Percentiles rank a stretch among this genome's conserved stretches.
These are phyloP conservation scores for Tetrapyrgos nigripes DNA, from an alignment of 1,284 basidiomycete species.

Conservation along the genomic window DNA sequence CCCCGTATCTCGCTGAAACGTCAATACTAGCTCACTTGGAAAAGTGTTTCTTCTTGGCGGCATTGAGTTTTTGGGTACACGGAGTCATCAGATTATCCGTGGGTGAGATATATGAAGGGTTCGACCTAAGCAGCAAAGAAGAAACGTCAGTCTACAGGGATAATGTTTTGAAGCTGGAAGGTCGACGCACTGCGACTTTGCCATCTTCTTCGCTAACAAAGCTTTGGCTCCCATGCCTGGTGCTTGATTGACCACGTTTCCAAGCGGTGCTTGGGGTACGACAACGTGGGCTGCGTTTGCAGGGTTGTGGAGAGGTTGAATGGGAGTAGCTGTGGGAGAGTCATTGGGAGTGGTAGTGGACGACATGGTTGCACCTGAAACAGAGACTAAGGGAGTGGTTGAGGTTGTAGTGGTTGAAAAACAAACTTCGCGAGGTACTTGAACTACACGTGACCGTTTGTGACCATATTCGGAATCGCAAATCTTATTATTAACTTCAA, in stretches of 20 bases:
- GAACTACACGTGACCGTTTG: background rate
- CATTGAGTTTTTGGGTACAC: slow-evolving; percentile 86
- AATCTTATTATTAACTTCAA: slow-evolving; percentile 9
- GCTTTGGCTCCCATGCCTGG: slow-evolving; percentile 89
- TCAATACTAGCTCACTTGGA: slow-evolving; percentile 65
- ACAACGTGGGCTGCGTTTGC: slow-evolving; percentile 79
- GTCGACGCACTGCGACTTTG: slow-evolving; percentile 75
- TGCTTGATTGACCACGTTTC: slow-evolving; percentile 62
- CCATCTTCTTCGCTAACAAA: slow-evolving; percentile 87
- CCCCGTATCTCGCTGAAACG: slow-evolving; percentile 14
- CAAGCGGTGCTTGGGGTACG: slow-evolving; percentile 80
- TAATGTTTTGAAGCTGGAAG: background rate
- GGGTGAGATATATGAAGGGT: slow-evolving; percentile 82
- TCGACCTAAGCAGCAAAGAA: background rate
- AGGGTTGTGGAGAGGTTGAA: slow-evolving; percentile 87
- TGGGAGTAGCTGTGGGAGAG: slow-evolving; percentile 62
- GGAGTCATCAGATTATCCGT: slow-evolving; percentile 95
- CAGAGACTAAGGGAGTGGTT: background rate
- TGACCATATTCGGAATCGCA: background rate
- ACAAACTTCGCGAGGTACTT: background rate
- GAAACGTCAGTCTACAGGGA: background rate
- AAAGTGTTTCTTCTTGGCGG: slow-evolving; percentile 92
- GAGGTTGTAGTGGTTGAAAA: background rate
- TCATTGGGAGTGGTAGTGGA: slow-evolving; percentile 62
- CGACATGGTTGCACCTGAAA: slow-evolving; percentile 54